Base-by-base conservation (phyloP, 441 rosid genomes). In the Gossypium lobatum region DNA sequence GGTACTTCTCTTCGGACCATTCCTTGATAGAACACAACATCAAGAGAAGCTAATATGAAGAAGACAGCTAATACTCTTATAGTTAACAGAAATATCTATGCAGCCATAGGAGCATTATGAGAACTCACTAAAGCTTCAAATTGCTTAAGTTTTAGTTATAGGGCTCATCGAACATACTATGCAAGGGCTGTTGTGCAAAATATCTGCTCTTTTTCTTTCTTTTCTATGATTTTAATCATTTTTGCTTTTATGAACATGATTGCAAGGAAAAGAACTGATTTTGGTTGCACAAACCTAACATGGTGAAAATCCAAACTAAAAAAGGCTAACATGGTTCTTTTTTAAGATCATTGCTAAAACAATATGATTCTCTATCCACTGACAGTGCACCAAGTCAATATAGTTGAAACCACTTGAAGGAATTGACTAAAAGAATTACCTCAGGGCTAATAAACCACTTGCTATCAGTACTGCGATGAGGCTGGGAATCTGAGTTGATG, bases 371-470 rank as follows among this genome's bases (percentile, higher is more conserved):
- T 21, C 37, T 23, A 17, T 26, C 31, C 20, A 21, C 20, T 61
- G 50, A 54, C 63, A 20, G 17, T 53, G 59, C 9, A 4, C 28
- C 23, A 14, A 64, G 72, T 28, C 58, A 45, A 60, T 64, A 42
- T 17, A 9, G 66, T 55, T 26, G 21, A 71, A 45, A 61, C 21
- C 46, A 65, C 34, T 50, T 21, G 39, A 53, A 45, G 62, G 50
- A 69, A 59, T 46, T 17, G 6, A 39, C 60, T 25, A 18, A 69
- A 37, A 75, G 68, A 68, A 52, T 31, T 88, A 93, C 99, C 99
- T 93, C 82, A 2, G 75, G 81, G 81, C 96, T 91, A 79, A 90
- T 91, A 78, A 83, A 93, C 99, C 99, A 95, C 85, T 95, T 95
- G 95, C 97, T 95, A 25, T 91, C 93, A 4, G 90, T 67, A 79